These are phyloP conservation scores for Takashimella koratensis DNA, from an alignment of 1,284 basidiomycete species.

Conservation along the genomic window DNA sequence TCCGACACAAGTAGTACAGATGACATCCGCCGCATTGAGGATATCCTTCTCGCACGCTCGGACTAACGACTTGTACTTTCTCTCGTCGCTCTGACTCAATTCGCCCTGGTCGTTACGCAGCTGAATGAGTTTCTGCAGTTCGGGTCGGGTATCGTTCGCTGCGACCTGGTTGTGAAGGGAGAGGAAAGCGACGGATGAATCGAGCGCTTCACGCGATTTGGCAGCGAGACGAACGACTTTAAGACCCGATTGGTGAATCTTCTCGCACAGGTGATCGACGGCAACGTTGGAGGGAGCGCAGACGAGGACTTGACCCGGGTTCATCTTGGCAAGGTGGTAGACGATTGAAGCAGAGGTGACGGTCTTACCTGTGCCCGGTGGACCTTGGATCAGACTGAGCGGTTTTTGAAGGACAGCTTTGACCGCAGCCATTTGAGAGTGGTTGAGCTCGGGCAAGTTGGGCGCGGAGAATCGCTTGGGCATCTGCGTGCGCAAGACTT, in stretches of 20 bases:
- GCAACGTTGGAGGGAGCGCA: constrained; percentile 99
- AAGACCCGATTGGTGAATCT: constrained; percentile 93
- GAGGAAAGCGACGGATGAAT: constrained; percentile 87
- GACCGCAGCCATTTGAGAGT: constrained; percentile 98
- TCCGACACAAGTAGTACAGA: constrained; percentile 98
- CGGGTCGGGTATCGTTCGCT: constrained; percentile 88
- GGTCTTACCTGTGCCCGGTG: constrained; percentile 98
- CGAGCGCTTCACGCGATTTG: constrained; percentile 94
- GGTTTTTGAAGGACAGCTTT: constrained; percentile 98
- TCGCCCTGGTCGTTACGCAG: constrained; percentile 97
- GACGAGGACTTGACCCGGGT: constrained; percentile 96
- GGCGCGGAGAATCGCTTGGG: constrained; percentile 79
- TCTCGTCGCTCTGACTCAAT: constrained; percentile 90
- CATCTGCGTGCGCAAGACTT: constrained; percentile 72
- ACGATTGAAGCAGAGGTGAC: constrained; percentile 99
- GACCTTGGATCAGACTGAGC: constrained; percentile 96
- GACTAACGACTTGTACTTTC: constrained; percentile 95
- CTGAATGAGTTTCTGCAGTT: constrained; percentile 95
- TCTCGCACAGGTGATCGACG: constrained; percentile 97
- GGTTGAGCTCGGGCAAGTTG: constrained; percentile 95
- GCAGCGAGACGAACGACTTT: constrained; percentile 97
- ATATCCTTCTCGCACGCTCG: constrained; percentile 97
- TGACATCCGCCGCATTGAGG: constrained; percentile 89
- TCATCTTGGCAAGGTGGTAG: constrained; percentile 99
- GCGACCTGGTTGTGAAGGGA: constrained; percentile 97